phyloP scores from a whole-genome alignment of 768 basidiomycete species.

The Pleurotus sapidus region DNA sequence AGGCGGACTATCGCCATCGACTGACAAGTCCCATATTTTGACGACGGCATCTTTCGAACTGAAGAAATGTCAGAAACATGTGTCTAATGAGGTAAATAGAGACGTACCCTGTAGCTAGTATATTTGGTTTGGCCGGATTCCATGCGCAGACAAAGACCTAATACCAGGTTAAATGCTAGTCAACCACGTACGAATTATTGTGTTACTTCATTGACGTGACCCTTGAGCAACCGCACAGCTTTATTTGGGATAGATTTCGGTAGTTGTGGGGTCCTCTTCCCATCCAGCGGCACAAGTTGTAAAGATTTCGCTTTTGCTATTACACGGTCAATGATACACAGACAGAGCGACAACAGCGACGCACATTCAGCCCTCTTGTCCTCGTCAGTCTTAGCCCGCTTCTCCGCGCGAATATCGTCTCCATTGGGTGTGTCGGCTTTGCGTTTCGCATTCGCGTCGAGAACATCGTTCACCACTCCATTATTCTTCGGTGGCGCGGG shows the following conservation, averaged over 20 bases:
- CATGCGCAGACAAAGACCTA: constrained; percentile 83
- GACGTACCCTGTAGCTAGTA: constrained; percentile 73
- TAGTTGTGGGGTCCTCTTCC: background rate
- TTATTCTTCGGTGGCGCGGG: constrained; percentile 10
- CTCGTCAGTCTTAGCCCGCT: constrained; percentile 53
- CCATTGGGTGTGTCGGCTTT: constrained; percentile 47
- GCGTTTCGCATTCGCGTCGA: constrained; percentile 35
- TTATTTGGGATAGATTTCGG: constrained; percentile 18
- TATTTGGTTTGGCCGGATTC: constrained; percentile 58
- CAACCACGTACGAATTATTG: background rate
- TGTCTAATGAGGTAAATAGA: constrained; percentile 6
- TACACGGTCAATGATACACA: constrained; percentile 3
- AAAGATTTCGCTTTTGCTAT: constrained; percentile 29
- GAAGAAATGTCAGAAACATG: constrained; percentile 8
- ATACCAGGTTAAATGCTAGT: background rate
- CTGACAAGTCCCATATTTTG: constrained; percentile 61
- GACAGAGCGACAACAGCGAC: background rate
- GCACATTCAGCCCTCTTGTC: constrained; percentile 26
- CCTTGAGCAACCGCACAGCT: constrained; percentile 44
- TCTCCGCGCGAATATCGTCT: constrained; percentile 54
- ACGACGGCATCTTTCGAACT: constrained; percentile 79
- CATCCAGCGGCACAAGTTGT: constrained; percentile 4
- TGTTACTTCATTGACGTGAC: constrained; percentile 62
- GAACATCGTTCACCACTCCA: background rate
- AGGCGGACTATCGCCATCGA: constrained; percentile 25